Evolutionary conservation across 2,329 filamentous ascomycete species (phyloP), one percentile per base, ranked within the genome.

Genomic region (Xenoacremonium recifei): DNA sequence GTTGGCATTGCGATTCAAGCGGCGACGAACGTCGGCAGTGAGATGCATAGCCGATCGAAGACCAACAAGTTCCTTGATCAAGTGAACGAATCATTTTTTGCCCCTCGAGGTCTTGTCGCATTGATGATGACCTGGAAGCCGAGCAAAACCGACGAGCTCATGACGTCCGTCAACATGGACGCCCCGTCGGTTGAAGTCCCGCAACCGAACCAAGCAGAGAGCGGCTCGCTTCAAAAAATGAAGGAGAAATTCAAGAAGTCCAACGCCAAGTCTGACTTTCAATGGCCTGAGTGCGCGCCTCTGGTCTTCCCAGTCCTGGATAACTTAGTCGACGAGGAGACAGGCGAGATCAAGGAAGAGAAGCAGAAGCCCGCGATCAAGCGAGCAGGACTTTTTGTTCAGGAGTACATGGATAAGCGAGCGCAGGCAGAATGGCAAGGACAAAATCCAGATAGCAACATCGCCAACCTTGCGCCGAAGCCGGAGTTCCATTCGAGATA

Each of bases 11-110:
- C 64, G 0, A 63, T 74, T 1, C 67, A 73, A 34, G 49, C 73
- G 4, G 64, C 63, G 1, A 68, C 70, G 0, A 58, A 69, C 11
- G 61, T 66, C 2, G 66, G 67, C 1, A 66, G 68, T 40, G 67
- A 72, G 37, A 57, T 65, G 1, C 62, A 69, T 21, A 63, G 60
- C 9, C 65, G 66, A 15, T 60, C 64, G 50, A 62, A 68, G 31
- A 69, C 73, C 0, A 82, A 80, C 50, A 62, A 56, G 1, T 83
- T 79, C 53, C 67, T 84, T 13, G 71, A 80, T 49, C 61, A 66
- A 25, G 68, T 80, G 51, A 84, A 83, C 51, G 65, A 71, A 7
- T 66, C 75, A 3, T 71, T 80, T 44, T 84, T 84, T 57, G 69
- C 67, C 35, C 79, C 80, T 0, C 70, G 69, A 2, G 79, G 79